These are phyloP conservation scores for Xerocomus spinulosus DNA, from an alignment of 768 basidiomycete genomes.

Conservation along the genomic window DNA sequence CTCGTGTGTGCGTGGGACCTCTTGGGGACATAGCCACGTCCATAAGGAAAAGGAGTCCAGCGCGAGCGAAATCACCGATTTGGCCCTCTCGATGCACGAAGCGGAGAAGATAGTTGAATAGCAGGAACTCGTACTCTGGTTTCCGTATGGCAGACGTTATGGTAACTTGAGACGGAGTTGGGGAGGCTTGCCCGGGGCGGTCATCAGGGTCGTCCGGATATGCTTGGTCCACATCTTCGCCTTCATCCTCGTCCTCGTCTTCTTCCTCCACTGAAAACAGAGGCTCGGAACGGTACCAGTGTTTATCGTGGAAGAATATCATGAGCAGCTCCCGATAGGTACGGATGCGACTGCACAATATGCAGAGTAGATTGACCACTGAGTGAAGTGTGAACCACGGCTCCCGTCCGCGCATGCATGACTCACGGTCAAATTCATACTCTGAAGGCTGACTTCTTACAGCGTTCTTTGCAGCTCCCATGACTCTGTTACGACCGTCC, in stretches of 20 bases:
- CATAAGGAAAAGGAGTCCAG: conserved; percentile 90
- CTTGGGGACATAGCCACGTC: conserved; percentile 92
- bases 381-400: conserved; percentile 10
- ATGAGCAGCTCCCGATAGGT: conserved; percentile 86
- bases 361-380: conserved; percentile 93
- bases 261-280: conserved; percentile 73
- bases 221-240: conserved; percentile 37
- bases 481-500: conserved; percentile 67
- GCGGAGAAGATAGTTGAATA: conserved; percentile 93
- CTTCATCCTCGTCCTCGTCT: conserved; percentile 61
- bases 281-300: conserved; percentile 77
- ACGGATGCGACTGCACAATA: conserved; percentile 87
- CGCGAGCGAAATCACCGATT: conserved; percentile 90
- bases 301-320: conserved; percentile 96
- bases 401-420: not conserved
- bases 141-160: conserved; percentile 56
- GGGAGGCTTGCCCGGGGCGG: conserved; percentile 41
- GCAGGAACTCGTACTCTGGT: conserved; percentile 89
- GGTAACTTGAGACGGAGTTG: conserved; percentile 57
- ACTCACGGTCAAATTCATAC: conserved; percentile 83
- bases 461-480: conserved; percentile 80
- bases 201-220: conserved; percentile 4
- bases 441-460: conserved; percentile 73
- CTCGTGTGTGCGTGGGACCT: conserved; percentile 42
- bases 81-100: conserved; percentile 93